Percentiles rank a stretch among this genome's conserved stretches.
Evolutionary conservation across 352 stramenopile species (phyloP).

Genomic region (Phytophthora hibernalis): DNA sequence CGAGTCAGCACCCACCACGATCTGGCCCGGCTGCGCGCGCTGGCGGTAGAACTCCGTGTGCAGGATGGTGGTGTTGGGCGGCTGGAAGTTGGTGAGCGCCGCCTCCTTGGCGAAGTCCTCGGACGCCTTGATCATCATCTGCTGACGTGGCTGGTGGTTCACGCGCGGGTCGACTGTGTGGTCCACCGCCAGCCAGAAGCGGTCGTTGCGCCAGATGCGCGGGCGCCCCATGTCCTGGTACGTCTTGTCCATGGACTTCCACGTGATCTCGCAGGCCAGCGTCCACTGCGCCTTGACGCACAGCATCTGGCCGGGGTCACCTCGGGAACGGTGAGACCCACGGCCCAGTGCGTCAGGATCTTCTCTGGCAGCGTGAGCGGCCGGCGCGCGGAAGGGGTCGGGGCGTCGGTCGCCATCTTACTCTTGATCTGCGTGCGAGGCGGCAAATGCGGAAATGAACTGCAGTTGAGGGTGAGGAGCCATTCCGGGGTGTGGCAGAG

Average conservation of each 20-base stretch:
- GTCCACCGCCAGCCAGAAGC: constrained; percentile 89
- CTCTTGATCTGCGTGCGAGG: constrained; percentile 1
- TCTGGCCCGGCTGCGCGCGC: constrained; percentile 82
- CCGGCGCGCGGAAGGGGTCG: constrained; percentile 39
- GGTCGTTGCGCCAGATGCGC: constrained; percentile 86
- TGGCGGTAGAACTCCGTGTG: constrained; percentile 91
- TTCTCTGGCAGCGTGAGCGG: constrained; percentile 85
- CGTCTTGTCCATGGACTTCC: constrained; percentile 92
- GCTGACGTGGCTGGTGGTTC: constrained; percentile 81
- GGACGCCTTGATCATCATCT: constrained; percentile 91
- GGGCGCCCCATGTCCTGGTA: constrained; percentile 88
- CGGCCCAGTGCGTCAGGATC: constrained; percentile 80
- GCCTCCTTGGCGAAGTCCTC: constrained; percentile 85
- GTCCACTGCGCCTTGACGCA: constrained; percentile 89
- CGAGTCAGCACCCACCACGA: constrained; percentile 84
- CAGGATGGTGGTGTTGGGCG: constrained; percentile 86
- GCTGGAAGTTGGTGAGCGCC: constrained; percentile 83
- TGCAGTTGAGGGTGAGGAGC: not conserved
- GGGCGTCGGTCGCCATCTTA: constrained; percentile 23
- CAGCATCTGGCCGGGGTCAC: constrained; percentile 80
- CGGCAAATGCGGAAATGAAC: constrained; percentile 32
- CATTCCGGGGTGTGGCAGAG: constrained; percentile 38
- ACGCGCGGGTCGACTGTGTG: constrained; percentile 87
- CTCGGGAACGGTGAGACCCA: constrained; percentile 71
- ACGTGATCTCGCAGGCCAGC: constrained; percentile 87